These are phyloP conservation scores for Fraxinus albicans DNA, from an alignment of 305 asterid genomes.

Conservation along the genomic window DNA sequence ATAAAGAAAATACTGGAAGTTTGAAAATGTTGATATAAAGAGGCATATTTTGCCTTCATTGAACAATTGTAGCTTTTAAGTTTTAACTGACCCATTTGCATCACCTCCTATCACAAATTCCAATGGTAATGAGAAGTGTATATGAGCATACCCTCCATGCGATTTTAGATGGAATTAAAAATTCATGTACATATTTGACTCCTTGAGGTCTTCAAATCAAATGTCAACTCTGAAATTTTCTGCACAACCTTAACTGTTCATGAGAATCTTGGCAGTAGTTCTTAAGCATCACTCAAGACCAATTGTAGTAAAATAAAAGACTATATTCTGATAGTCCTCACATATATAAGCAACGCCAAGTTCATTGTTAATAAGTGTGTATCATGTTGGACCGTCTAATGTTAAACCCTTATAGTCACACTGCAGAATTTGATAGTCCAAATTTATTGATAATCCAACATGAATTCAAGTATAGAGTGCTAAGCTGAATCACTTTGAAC, in stretches of 20 bases:
- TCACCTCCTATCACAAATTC: neutral
- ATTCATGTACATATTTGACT: neutral
- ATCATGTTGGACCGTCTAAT: neutral
- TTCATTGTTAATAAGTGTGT: neutral
- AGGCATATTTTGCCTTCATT: neutral
- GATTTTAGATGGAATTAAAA: neutral
- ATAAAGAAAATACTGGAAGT: neutral
- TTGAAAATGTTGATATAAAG: neutral
- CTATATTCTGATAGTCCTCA: neutral
- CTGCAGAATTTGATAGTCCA: neutral
- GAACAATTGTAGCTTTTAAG: neutral
- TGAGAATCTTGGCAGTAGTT: neutral
- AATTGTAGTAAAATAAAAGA: neutral
- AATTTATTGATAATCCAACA: neutral
- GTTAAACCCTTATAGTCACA: neutral
- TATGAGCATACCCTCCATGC: neutral
- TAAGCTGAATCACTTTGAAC: neutral
- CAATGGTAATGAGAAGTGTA: neutral
- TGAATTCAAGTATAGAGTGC: neutral
- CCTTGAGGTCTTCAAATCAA: neutral
- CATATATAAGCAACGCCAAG: neutral
- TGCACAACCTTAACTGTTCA: neutral
- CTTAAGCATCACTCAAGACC: neutral
- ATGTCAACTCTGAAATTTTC: neutral
- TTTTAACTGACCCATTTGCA: neutral